These are phyloP conservation scores for Epichloe brachyelytri DNA, from an alignment of 2,329 filamentous ascomycete genomes.

Conservation along the genomic window DNA sequence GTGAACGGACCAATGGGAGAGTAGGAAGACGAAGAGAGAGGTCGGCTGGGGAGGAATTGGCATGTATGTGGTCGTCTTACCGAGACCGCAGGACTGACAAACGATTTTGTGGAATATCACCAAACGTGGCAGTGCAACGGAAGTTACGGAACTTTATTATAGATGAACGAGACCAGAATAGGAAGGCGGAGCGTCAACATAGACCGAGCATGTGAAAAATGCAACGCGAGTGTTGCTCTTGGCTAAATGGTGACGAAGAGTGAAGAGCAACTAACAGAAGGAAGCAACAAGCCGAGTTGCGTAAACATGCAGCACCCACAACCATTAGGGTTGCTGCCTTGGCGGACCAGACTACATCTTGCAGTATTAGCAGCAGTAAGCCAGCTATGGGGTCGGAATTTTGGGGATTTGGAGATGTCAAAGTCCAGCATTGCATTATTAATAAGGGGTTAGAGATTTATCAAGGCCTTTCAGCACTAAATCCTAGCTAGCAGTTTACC, in stretches of 20 bases:
- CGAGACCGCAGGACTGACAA: not conserved
- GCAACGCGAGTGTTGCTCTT: not conserved
- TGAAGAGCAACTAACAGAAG: not conserved
- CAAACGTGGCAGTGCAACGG: not conserved
- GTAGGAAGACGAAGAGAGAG: too few relatives aligned
- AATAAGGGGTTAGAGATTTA: too few relatives aligned
- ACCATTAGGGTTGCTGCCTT: not conserved
- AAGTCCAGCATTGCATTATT: not conserved
- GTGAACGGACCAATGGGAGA: too few relatives aligned
- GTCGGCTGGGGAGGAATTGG: too few relatives aligned
- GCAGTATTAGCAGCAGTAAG: not conserved
- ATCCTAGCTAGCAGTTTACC: too few relatives aligned
- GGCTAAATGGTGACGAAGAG: not conserved
- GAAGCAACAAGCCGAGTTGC: not conserved
- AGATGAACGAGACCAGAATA: not conserved
- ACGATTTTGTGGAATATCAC: not conserved
- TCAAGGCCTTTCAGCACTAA: too few relatives aligned
- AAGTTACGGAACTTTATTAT: not conserved
- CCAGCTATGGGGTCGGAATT: not conserved
- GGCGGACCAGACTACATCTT: not conserved
- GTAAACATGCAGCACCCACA: not conserved
- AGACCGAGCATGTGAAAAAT: not conserved
- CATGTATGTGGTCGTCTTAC: too few relatives aligned
- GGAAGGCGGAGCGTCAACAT: constrained; percentile 4
- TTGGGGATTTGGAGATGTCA: not conserved